phyloP scores from a whole-genome alignment of 495 filamentous ascomycete species.

The Penicillium longicatenatum region DNA sequence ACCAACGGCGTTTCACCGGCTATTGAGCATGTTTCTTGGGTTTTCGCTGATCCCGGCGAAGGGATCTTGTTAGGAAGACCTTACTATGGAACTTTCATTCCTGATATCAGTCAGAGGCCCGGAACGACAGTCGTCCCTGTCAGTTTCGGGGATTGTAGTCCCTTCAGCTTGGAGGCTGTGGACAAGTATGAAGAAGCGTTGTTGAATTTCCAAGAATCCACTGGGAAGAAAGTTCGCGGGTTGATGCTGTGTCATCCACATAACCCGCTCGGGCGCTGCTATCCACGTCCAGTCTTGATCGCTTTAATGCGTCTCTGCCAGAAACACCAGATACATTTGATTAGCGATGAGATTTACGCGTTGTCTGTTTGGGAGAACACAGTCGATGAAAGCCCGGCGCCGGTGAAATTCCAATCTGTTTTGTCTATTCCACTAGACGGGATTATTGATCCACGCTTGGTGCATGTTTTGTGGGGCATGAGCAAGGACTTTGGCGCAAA shows the following conservation, averaged over 20 bases:
- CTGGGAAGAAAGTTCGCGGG: constrained; percentile 35
- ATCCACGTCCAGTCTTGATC: constrained; percentile 48
- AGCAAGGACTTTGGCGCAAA: constrained; percentile 59
- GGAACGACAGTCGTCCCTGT: background rate
- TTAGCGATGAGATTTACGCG: constrained; percentile 67
- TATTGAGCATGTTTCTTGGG: constrained; percentile 47
- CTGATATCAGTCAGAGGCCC: constrained; percentile 26
- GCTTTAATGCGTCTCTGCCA: constrained; percentile 55
- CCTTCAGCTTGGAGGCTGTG: constrained; percentile 43
- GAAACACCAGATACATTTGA: constrained; percentile 56
- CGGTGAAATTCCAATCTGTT: constrained; percentile 53
- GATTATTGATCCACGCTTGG: constrained; percentile 49
- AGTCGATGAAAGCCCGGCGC: constrained; percentile 18
- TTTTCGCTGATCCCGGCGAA: constrained; percentile 49
- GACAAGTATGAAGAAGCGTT: constrained; percentile 45
- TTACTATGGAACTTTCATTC: constrained; percentile 52
- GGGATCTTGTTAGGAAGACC: constrained; percentile 52
- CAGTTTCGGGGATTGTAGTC: constrained; percentile 29
- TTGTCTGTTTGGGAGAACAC: constrained; percentile 50
- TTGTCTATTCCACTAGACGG: constrained; percentile 48
- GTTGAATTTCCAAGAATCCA: constrained; percentile 10
- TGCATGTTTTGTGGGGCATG: constrained; percentile 65
- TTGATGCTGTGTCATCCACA: constrained; percentile 62
- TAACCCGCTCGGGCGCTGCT: constrained; percentile 62
- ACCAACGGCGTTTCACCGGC: constrained; percentile 13